Conservation (phyloP, 768 basidiomycete species). For the Kwoniella pini region DNA sequence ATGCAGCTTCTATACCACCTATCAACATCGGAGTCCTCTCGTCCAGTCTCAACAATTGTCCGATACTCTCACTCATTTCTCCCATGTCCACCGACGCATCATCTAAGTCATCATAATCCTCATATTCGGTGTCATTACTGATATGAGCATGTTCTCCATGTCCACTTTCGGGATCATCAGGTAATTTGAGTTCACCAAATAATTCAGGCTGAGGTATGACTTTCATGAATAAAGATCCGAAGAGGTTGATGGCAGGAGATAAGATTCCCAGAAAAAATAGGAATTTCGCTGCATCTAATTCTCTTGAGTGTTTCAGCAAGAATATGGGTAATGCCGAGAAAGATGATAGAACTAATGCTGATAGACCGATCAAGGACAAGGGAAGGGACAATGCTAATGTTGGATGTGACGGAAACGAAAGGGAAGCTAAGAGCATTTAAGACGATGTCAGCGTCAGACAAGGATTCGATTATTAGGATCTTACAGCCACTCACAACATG, state of each 20-base stretch:
- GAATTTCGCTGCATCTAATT: slow-evolving; percentile 45
- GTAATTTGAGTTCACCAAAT: slow-evolving; percentile 15
- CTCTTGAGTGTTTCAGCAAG: slow-evolving; percentile 12
- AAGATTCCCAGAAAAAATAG: slow-evolving; percentile 46
- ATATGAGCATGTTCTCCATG: neutral
- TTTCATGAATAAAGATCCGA: slow-evolving; percentile 46
- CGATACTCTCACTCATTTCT: slow-evolving; percentile 21
- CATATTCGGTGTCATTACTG: slow-evolving; percentile 7
- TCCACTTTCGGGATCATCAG: slow-evolving; percentile 14
- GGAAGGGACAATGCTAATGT: slow-evolving; percentile 52
- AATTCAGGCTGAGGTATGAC: slow-evolving; percentile 33
- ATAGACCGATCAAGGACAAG: slow-evolving; percentile 48
- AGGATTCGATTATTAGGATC: no score
- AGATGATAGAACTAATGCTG: slow-evolving; percentile 47
- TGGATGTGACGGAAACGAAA: slow-evolving; percentile 51
- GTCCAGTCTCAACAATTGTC: slow-evolving; percentile 42
- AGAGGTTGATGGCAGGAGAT: slow-evolving; percentile 49
- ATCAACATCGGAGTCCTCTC: slow-evolving; percentile 52
- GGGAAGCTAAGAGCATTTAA: no score
- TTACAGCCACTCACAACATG: slow-evolving; percentile 36
- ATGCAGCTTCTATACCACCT: slow-evolving; percentile 51
- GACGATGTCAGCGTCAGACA: no score
- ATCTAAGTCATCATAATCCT: neutral
- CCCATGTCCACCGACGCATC: slow-evolving; percentile 2
- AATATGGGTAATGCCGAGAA: slow-evolving; percentile 40